These are phyloP conservation scores for Clarireedia hainanense DNA, from an alignment of 2,329 filamentous ascomycete genomes.

Conservation along the genomic window DNA sequence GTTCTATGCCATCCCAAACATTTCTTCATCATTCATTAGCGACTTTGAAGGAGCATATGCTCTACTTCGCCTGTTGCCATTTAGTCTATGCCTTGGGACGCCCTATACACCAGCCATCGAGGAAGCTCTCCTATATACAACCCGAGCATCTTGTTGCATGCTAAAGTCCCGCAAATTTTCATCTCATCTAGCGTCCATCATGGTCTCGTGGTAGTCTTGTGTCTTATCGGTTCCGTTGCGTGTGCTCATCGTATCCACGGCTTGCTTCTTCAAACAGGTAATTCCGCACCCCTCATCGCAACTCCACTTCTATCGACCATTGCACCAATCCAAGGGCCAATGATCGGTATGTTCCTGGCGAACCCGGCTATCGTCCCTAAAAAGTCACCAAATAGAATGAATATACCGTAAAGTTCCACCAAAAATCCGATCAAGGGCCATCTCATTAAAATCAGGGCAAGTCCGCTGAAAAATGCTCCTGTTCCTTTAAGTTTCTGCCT, in stretches of 20 bases:
- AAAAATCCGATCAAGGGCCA: constrained; percentile 91
- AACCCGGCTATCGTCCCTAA: constrained; percentile 87
- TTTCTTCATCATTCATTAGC: constrained; percentile 1
- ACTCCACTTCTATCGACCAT: constrained; percentile 64
- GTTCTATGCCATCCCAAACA: background rate
- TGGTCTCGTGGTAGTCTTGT: background rate
- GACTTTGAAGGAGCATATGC: constrained; percentile 12
- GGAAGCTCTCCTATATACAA: constrained; percentile 1
- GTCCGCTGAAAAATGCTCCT: constrained; percentile 75
- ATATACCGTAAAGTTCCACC: constrained; percentile 86
- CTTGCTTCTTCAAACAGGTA: constrained; percentile 55
- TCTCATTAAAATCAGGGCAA: constrained; percentile 75
- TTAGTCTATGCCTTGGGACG: background rate
- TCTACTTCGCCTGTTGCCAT: constrained; percentile 9
- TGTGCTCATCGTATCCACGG: background rate
- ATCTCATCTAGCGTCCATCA: background rate
- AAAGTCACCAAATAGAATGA: constrained; percentile 93
- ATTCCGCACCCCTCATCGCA: constrained; percentile 63
- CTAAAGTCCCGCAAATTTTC: background rate
- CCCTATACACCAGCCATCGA: background rate
- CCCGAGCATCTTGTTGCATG: background rate
- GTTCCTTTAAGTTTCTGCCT: constrained; percentile 90
- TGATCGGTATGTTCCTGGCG: constrained; percentile 71
- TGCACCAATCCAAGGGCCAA: constrained; percentile 78
- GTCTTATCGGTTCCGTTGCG: background rate